These are phyloP conservation scores for Betula pendula DNA, from an alignment of 306 rosid genomes.

Conservation along the genomic window DNA sequence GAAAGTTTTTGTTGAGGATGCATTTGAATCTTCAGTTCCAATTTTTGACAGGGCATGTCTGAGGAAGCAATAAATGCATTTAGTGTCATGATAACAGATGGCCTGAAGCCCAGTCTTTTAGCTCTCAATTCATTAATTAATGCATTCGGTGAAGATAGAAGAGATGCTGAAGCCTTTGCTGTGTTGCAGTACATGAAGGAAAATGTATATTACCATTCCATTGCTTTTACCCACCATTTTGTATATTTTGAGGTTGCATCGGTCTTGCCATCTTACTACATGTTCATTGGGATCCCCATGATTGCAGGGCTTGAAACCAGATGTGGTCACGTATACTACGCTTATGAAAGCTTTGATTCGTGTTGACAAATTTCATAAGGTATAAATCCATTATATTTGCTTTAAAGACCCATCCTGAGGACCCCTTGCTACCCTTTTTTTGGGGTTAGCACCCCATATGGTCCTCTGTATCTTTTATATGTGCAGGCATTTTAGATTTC, in stretches of 20 bases:
- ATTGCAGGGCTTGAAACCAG: slow-evolving; percentile 80
- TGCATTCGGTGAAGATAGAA: slow-evolving; percentile 89
- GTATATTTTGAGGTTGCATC: not conserved
- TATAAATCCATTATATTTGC: slow-evolving; percentile 18
- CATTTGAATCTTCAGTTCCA: slow-evolving; percentile 30
- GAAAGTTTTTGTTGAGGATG: slow-evolving; percentile 20
- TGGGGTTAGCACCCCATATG: too few relatives aligned
- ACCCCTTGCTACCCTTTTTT: not conserved
- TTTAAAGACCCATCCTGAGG: not conserved
- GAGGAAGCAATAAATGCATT: slow-evolving; percentile 84
- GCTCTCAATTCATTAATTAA: slow-evolving; percentile 92
- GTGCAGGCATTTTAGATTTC: not conserved
- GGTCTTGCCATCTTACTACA: slow-evolving; percentile 15
- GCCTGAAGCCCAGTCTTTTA: slow-evolving; percentile 77
- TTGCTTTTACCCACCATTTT: not conserved
- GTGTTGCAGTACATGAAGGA: slow-evolving; percentile 90
- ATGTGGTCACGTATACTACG: slow-evolving; percentile 92
- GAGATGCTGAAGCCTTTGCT: slow-evolving; percentile 90
- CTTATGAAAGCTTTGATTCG: slow-evolving; percentile 90
- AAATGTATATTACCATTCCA: slow-evolving; percentile 44
- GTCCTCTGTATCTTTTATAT: not conserved
- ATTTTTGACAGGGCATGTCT: slow-evolving; percentile 73
- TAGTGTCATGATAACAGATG: slow-evolving; percentile 78
- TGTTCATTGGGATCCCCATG: slow-evolving; percentile 24
- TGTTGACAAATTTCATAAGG: slow-evolving; percentile 76